phyloP scores from a whole-genome alignment of 2,329 filamentous ascomycete species.

The Nigrospora osmanthi region DNA sequence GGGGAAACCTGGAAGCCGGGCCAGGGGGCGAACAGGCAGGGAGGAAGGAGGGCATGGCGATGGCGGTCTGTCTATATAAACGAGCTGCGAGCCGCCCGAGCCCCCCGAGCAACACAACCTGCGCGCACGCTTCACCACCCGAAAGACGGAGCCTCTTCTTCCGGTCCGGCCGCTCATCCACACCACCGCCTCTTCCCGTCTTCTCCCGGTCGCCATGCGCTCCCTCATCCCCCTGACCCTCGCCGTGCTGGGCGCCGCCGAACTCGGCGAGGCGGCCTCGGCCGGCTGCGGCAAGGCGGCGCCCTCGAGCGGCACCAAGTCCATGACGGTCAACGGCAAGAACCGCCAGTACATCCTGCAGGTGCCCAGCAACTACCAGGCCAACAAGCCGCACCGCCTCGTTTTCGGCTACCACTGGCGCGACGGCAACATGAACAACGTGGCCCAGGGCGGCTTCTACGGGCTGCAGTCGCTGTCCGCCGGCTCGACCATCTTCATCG shows the following conservation, averaged over 20 bases:
- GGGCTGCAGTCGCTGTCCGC: constrained; percentile 26
- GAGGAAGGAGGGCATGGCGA: fast-evolving
- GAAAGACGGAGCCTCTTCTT: too few species aligned
- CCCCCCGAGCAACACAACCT: neutral
- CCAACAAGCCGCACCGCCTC: constrained; percentile 26
- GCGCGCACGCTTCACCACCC: neutral
- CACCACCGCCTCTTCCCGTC: too few species aligned
- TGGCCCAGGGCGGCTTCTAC: constrained; percentile 27
- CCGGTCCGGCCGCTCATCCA: too few species aligned
- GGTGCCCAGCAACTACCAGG: constrained; percentile 30
- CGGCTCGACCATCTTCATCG: constrained; percentile 32
- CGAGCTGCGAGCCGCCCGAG: too few species aligned
- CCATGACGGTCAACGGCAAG: constrained; percentile 27
- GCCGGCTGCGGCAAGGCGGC: constrained; percentile 27
- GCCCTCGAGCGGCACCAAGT: constrained; percentile 20
- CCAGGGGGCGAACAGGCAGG: neutral
- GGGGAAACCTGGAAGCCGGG: neutral
- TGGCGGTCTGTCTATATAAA: neutral
- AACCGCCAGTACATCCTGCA: constrained; percentile 29
- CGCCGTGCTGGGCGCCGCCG: neutral
- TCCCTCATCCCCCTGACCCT: neutral
- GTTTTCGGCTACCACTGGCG: constrained; percentile 34
- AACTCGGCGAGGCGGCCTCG: neutral
- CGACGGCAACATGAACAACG: constrained; percentile 26
- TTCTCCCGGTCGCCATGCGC: neutral